Evolutionary conservation across 208 protist genomes (phyloP).

Genomic region (Endotrypanum monterogeii): DNA sequence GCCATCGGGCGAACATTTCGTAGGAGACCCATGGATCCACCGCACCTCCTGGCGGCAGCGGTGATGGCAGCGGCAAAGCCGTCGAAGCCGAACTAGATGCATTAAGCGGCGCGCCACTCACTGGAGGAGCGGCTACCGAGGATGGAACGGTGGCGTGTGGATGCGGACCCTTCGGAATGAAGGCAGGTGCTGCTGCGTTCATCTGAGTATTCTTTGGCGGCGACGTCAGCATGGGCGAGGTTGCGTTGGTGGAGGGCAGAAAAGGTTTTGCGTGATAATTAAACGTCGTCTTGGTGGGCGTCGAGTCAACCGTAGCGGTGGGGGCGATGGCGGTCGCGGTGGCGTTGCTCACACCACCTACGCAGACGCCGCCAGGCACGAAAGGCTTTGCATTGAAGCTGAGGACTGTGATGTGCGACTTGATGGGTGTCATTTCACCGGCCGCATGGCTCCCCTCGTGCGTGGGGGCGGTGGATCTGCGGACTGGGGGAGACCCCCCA

Average conservation of each 20-base stretch:
- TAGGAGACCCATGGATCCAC: slow-evolving; percentile 39
- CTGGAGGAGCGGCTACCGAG: not conserved
- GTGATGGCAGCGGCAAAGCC: not conserved
- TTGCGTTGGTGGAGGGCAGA: slow-evolving; percentile 5
- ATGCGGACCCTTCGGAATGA: slow-evolving; percentile 18
- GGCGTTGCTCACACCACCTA: not conserved
- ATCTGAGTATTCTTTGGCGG: not conserved
- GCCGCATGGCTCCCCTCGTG: slow-evolving; percentile 12
- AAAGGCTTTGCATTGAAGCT: slow-evolving; percentile 37
- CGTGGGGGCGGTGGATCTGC: slow-evolving; percentile 16
- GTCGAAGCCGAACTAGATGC: not conserved
- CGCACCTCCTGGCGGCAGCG: not conserved
- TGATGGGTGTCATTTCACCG: not conserved
- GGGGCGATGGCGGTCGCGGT: not conserved
- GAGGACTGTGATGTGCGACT: slow-evolving; percentile 1
- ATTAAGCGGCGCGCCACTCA: not conserved
- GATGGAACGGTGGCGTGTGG: not conserved
- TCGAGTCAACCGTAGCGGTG: slow-evolving; percentile 10
- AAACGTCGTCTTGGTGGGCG: slow-evolving; percentile 32
- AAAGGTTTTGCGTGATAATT: slow-evolving; percentile 35
- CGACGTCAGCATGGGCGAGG: not conserved
- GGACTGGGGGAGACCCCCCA: not conserved
- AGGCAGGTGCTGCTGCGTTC: slow-evolving; percentile 18
- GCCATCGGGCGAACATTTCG: slow-evolving; percentile 42
- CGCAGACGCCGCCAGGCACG: slow-evolving; percentile 19